Evolutionary conservation across 164 flowering plant species (phyloP).

Genomic region (Sextonia rubra): DNA sequence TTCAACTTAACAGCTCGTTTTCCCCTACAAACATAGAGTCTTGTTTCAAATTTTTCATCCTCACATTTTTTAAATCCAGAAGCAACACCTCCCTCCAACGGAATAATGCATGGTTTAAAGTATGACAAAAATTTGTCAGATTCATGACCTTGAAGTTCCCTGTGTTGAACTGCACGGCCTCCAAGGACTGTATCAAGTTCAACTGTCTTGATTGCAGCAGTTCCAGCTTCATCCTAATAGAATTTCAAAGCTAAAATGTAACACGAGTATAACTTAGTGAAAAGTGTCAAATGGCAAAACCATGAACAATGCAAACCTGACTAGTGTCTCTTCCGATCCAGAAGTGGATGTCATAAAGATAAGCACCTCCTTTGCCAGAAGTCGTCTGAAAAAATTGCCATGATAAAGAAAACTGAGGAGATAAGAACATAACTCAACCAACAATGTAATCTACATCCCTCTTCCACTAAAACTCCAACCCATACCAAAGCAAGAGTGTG

Average conservation of each 20-base stretch:
- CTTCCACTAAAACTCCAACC: no score
- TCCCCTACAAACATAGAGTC: constrained; percentile 81
- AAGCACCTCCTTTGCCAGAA: constrained; percentile 77
- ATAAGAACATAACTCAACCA: no score
- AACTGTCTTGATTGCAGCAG: constrained; percentile 95
- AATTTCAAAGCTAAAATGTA: constrained; percentile 10
- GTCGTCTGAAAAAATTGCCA: constrained; percentile 49
- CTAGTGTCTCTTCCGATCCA: constrained; percentile 98
- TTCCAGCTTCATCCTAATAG: constrained; percentile 92
- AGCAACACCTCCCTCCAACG: constrained; percentile 94
- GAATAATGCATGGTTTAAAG: constrained; percentile 94
- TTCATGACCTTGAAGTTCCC: constrained; percentile 95
- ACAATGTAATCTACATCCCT: no score
- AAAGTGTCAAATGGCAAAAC: neutral
- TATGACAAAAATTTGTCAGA: constrained; percentile 96
- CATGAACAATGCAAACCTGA: constrained; percentile 51
- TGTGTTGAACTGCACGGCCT: constrained; percentile 95
- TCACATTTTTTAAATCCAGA: constrained; percentile 86
- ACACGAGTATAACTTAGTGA: neutral
- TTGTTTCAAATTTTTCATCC: constrained; percentile 85
- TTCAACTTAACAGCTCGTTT: constrained; percentile 83
- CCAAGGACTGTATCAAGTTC: constrained; percentile 96
- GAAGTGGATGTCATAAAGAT: constrained; percentile 80
- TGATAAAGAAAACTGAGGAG: neutral
- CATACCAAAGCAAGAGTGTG: no score